phyloP scores from a whole-genome alignment of 2,329 filamentous ascomycete species.

The Penicillium hordei region DNA sequence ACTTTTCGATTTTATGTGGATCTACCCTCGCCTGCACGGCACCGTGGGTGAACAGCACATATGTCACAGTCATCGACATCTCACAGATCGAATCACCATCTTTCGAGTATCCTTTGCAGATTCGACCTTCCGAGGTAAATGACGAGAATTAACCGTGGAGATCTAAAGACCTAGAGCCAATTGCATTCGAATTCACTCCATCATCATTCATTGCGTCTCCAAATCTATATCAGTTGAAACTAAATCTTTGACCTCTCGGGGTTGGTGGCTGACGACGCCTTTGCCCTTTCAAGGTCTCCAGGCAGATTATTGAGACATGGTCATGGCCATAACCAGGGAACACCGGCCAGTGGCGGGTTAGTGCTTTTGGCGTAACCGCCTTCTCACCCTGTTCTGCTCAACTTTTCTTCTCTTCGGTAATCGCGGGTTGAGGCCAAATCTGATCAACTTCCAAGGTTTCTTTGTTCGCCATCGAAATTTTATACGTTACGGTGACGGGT shows the following conservation, averaged over 20 bases:
- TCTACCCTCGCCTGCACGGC: constrained; percentile 3
- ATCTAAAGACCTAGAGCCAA: neutral
- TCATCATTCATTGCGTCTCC: neutral
- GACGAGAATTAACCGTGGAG: neutral
- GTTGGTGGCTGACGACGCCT: constrained; percentile 7
- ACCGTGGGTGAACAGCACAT: constrained; percentile 1
- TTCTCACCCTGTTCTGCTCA: constrained; percentile 3
- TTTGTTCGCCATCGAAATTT: neutral
- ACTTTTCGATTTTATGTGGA: neutral
- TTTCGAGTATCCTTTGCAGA: neutral
- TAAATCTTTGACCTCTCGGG: constrained; percentile 2
- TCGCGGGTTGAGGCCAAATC: constrained; percentile 2
- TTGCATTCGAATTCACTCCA: neutral
- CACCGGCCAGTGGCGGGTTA: constrained; percentile 7
- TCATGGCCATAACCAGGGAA: constrained; percentile 5
- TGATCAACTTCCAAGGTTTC: neutral
- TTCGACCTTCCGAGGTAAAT: neutral
- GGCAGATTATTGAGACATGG: neutral
- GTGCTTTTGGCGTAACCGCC: constrained; percentile 8
- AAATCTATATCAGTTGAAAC: neutral
- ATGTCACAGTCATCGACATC: constrained; percentile 10
- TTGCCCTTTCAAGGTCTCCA: neutral
- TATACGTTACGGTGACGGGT: neutral
- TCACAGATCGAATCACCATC: constrained; percentile 3
- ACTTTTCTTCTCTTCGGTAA: constrained; percentile 4